These are phyloP conservation scores for Zymoseptoria brevis DNA, from an alignment of 2,329 filamentous ascomycete genomes.

Conservation along the genomic window DNA sequence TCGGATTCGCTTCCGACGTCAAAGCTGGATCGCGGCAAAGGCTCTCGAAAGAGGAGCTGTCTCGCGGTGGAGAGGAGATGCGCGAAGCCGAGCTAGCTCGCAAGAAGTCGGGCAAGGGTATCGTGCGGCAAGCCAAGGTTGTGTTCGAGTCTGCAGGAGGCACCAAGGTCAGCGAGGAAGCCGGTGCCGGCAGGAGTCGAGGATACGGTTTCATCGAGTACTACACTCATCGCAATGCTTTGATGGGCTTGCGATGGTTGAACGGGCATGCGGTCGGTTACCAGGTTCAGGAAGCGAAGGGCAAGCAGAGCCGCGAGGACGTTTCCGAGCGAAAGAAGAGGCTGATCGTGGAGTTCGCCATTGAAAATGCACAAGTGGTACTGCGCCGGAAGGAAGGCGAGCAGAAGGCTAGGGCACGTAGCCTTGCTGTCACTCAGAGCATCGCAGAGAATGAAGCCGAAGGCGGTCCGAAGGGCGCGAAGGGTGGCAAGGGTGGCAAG, in stretches of 20 bases:
- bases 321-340: conserved; percentile 73
- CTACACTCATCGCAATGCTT: conserved; percentile 80
- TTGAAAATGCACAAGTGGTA: conserved; percentile 97
- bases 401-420: conserved; percentile 44
- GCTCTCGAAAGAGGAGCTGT: conserved; percentile 81
- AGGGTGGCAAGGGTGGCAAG: conserved; percentile 11
- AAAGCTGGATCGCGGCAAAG: conserved; percentile 67
- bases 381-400: conserved; percentile 62
- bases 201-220: conserved; percentile 99
- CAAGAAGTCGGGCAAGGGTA: conserved; percentile 72
- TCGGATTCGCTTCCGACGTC: conserved; percentile 86
- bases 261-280: conserved; percentile 64
- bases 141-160: conserved; percentile 86
- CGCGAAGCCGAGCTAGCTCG: conserved; percentile 70
- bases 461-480: conserved; percentile 8
- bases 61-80: conserved; percentile 71
- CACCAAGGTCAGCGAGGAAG: conserved; percentile 69
- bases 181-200: conserved; percentile 71
- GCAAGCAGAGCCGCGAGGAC: conserved; percentile 33
- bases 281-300: conserved; percentile 39
- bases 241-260: conserved; percentile 91
- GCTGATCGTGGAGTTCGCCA: conserved; percentile 91
- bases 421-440: conserved; percentile 22
- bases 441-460: conserved; percentile 7
- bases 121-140: conserved; percentile 89